These are phyloP conservation scores for Coemansia umbellata DNA, from an alignment of 192 early-diverging fungal genomes.

Conservation along the genomic window DNA sequence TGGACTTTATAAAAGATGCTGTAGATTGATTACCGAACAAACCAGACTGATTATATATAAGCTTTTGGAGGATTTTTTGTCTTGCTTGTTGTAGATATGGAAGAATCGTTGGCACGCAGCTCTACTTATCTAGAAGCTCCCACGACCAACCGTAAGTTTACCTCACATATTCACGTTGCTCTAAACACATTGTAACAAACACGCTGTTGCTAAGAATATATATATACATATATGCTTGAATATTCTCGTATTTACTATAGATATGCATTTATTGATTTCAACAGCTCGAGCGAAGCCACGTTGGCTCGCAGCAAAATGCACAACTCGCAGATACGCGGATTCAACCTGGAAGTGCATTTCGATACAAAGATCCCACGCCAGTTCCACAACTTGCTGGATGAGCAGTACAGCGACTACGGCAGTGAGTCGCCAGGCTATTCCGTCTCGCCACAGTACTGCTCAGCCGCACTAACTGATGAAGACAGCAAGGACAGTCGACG, in stretches of 20 bases:
- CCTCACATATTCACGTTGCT: neutral
- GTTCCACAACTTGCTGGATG: slow-evolving; percentile 15
- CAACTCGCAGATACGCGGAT: slow-evolving; percentile 14
- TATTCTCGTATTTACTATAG: slow-evolving; percentile 19
- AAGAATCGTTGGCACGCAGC: slow-evolving; percentile 30
- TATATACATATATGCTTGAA: too few species aligned
- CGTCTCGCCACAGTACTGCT: neutral
- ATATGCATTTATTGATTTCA: slow-evolving; percentile 43
- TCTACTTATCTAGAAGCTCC: slow-evolving; percentile 9
- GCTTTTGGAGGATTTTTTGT: neutral
- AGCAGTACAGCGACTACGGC: neutral
- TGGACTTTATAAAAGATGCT: neutral
- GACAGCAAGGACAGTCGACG: neutral
- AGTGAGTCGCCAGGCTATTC: neutral
- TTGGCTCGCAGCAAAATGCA: slow-evolving; percentile 30
- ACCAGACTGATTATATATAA: too few species aligned
- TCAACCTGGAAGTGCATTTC: slow-evolving; percentile 39
- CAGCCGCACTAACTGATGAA: too few species aligned
- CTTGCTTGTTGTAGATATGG: slow-evolving; percentile 30
- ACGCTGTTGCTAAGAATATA: neutral
- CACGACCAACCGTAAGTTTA: slow-evolving; percentile 43
- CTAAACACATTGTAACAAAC: neutral
- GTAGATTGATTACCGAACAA: neutral
- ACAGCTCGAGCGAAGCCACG: slow-evolving; percentile 26
- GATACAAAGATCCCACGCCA: slow-evolving; percentile 38